A percentile compares a stretch with the other conserved stretches of the same genome.
Conservation (phyloP, 2,329 filamentous ascomycete genomes). For the Fusarium gaditjirri region DNA sequence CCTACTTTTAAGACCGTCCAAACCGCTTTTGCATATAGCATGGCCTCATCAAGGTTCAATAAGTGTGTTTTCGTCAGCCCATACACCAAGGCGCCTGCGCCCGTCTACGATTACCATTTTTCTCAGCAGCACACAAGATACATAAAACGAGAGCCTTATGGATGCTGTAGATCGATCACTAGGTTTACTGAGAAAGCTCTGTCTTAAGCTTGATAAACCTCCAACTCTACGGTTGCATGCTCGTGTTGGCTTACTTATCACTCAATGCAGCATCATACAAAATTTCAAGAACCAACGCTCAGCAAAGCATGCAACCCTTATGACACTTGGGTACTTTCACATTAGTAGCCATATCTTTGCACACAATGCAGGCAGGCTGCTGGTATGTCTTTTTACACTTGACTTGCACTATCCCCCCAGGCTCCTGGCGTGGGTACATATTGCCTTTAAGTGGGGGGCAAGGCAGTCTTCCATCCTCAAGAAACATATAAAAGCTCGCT, state of each 20-base stretch:
- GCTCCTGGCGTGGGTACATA: not conserved
- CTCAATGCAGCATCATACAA: not conserved
- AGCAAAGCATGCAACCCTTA: not conserved
- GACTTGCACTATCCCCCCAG: not conserved
- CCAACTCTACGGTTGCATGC: not conserved
- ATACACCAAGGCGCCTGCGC: not conserved
- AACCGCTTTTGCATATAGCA: no score
- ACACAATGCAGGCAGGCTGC: not conserved
- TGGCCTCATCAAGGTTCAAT: not conserved
- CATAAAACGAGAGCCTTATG: not conserved
- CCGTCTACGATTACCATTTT: not conserved
- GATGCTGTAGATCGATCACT: not conserved
- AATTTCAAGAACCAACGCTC: not conserved
- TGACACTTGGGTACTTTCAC: not conserved
- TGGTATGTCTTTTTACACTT: not conserved
- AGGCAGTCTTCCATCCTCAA: not conserved
- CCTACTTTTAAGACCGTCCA: not conserved
- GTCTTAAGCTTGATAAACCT: not conserved
- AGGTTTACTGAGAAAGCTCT: not conserved
- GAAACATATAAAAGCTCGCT: constrained; percentile 3
- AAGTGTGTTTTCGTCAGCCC: not conserved
- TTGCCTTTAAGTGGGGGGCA: not conserved
- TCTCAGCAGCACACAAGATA: not conserved
- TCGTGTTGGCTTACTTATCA: not conserved
- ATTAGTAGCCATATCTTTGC: not conserved